Evolutionary conservation across 768 basidiomycete genomes (phyloP).

Genomic region (Mycena indigotica): DNA sequence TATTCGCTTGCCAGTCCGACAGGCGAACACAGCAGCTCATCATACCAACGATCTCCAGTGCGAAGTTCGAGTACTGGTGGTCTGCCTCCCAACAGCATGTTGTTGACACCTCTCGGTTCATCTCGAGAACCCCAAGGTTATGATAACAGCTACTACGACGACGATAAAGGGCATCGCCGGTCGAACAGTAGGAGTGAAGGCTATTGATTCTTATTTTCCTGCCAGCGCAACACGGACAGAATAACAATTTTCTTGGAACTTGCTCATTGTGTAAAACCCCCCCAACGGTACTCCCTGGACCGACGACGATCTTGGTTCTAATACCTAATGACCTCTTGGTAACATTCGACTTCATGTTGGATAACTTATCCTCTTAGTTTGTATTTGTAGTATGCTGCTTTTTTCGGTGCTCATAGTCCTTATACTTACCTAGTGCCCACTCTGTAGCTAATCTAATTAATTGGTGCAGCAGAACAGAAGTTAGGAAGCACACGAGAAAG

Average conservation of each 20-base stretch:
- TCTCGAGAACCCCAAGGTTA: conserved; percentile 30
- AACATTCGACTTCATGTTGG: not conserved
- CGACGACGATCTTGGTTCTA: conserved; percentile 1
- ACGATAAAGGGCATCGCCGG: not conserved
- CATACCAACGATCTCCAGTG: conserved; percentile 4
- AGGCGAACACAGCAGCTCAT: conserved; percentile 11
- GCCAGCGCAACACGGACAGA: not conserved
- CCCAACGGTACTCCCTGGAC: not conserved
- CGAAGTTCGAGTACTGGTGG: conserved; percentile 33
- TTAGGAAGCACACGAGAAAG: not conserved
- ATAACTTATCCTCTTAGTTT: not conserved
- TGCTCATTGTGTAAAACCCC: not conserved
- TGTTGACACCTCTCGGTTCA: conserved; percentile 65
- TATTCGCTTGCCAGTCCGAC: not conserved
- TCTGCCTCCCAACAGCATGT: conserved; percentile 64
- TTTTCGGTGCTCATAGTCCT: not conserved
- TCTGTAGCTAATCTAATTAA: not conserved
- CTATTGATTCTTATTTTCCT: not conserved
- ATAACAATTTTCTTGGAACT: not conserved
- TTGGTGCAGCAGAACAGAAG: not conserved
- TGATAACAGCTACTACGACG: not conserved
- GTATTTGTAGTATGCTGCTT: not conserved
- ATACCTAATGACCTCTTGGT: not conserved
- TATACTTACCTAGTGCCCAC: not conserved
- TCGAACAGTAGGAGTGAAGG: not conserved